Percentiles rank a stretch among this genome's conserved stretches.
Evolutionary conservation across 1,284 basidiomycete genomes (phyloP).

Genomic region (Fomitopsis schrenkii): DNA sequence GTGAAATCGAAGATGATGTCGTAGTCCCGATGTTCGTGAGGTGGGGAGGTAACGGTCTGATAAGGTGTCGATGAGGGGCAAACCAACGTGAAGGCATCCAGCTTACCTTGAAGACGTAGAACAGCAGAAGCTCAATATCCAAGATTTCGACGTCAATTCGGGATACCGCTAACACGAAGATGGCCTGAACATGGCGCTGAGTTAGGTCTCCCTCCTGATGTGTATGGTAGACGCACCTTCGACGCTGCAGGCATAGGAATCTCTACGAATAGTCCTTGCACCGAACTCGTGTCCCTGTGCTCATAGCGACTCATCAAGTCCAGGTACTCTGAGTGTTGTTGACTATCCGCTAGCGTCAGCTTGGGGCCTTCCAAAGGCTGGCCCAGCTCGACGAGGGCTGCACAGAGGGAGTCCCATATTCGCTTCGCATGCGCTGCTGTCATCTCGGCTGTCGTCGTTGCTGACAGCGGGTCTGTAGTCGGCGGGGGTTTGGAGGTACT

Average conservation of each 20-base stretch:
- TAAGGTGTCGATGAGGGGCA: not conserved
- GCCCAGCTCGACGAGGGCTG: constrained; percentile 73
- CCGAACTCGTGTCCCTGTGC: constrained; percentile 57
- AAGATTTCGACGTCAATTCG: constrained; percentile 79
- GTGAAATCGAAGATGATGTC: constrained; percentile 85
- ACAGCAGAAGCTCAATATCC: constrained; percentile 84
- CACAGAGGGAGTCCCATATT: constrained; percentile 75
- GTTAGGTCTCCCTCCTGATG: constrained; percentile 29
- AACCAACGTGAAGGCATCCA: not conserved
- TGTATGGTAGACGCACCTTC: not conserved
- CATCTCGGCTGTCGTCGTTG: constrained; percentile 36
- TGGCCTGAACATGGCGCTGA: constrained; percentile 28
- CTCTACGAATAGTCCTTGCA: constrained; percentile 69
- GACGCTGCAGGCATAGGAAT: constrained; percentile 34
- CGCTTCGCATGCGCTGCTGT: constrained; percentile 63
- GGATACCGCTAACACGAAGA: constrained; percentile 62
- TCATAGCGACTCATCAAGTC: constrained; percentile 70
- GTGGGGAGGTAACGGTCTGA: constrained; percentile 38
- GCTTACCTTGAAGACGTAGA: constrained; percentile 74
- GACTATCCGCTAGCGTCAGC: constrained; percentile 44
- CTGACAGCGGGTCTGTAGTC: constrained; percentile 32
- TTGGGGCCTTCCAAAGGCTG: constrained; percentile 64
- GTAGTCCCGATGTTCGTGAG: constrained; percentile 49
- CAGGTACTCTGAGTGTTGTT: constrained; percentile 56
- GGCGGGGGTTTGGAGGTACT: constrained; percentile 61